Conservation (phyloP, 768 basidiomycete genomes). For the Lactarius deliciosus region DNA sequence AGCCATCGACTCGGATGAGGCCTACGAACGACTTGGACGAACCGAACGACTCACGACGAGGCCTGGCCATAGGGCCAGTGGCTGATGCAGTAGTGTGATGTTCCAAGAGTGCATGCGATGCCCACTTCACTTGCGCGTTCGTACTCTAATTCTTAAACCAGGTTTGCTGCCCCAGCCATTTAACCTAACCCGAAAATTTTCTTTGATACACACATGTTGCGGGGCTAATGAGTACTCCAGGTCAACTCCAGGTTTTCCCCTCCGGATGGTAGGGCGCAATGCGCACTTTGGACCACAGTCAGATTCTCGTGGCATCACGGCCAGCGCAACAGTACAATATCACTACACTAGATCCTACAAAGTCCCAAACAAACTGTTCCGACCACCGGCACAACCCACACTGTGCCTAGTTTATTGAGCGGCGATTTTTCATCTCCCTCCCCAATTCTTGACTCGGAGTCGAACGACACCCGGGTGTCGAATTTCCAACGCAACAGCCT, state of each 20-base stretch:
- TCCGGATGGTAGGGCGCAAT: not conserved
- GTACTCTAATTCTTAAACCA: too few relatives aligned
- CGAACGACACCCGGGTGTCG: not conserved
- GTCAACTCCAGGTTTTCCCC: not conserved
- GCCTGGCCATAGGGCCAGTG: too few relatives aligned
- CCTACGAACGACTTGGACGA: too few relatives aligned
- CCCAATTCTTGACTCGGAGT: not conserved
- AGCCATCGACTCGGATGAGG: too few relatives aligned
- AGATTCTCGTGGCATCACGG: not conserved
- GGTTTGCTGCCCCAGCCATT: too few relatives aligned
- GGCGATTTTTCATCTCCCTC: not conserved
- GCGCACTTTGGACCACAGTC: not conserved
- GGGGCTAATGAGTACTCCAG: not conserved
- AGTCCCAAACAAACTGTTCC: not conserved
- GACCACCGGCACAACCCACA: not conserved
- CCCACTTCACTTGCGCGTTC: too few relatives aligned
- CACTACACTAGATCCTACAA: not conserved
- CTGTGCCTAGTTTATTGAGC: not conserved
- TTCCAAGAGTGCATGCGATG: too few relatives aligned
- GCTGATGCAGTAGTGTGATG: too few relatives aligned
- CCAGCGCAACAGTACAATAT: not conserved
- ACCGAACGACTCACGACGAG: too few relatives aligned
- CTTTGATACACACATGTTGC: not conserved
- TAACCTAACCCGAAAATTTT: too few relatives aligned
- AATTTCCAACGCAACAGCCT: not conserved